Percentiles rank a stretch among this genome's conserved stretches.
Conservation (phyloP, 208 protist species). For the Acanthamoeba quina region DNA sequence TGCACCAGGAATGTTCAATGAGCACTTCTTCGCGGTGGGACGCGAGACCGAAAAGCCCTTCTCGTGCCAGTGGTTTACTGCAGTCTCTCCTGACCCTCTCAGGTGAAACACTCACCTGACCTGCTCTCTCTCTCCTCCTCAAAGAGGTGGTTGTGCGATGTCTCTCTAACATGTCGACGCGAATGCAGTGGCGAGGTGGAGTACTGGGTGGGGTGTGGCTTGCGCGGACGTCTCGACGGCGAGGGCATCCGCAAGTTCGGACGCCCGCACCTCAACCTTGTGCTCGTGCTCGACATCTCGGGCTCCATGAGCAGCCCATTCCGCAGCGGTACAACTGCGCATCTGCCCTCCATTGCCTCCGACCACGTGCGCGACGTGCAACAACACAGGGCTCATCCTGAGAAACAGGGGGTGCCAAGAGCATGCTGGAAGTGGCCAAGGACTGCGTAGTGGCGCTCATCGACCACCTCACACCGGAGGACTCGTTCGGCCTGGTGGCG, state of each 20-base stretch:
- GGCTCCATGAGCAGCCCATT: background rate
- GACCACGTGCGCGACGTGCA: background rate
- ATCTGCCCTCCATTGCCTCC: background rate
- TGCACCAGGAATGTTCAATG: background rate
- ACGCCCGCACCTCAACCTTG: background rate
- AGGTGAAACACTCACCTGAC: background rate
- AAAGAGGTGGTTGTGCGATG: too few species aligned
- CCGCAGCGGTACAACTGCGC: background rate
- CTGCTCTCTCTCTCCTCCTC: too few species aligned
- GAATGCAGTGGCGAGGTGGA: background rate
- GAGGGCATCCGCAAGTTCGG: background rate
- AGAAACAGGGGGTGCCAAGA: background rate
- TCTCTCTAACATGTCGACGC: too few species aligned
- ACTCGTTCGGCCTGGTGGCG: background rate
- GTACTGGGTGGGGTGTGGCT: background rate
- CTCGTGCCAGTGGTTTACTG: background rate
- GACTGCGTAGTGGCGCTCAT: background rate
- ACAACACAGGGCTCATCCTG: background rate
- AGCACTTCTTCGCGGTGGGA: background rate
- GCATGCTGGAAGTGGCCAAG: constrained; percentile 3
- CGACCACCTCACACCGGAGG: background rate
- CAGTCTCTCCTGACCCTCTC: background rate
- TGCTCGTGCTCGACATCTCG: background rate
- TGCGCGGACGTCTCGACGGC: background rate
- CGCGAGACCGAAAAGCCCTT: background rate